A percentile compares a stretch with the other conserved stretches of the same genome.
These are phyloP conservation scores for Eurotiales sp. DNA, from an alignment of 2,329 filamentous ascomycete species.

Conservation along the genomic window DNA sequence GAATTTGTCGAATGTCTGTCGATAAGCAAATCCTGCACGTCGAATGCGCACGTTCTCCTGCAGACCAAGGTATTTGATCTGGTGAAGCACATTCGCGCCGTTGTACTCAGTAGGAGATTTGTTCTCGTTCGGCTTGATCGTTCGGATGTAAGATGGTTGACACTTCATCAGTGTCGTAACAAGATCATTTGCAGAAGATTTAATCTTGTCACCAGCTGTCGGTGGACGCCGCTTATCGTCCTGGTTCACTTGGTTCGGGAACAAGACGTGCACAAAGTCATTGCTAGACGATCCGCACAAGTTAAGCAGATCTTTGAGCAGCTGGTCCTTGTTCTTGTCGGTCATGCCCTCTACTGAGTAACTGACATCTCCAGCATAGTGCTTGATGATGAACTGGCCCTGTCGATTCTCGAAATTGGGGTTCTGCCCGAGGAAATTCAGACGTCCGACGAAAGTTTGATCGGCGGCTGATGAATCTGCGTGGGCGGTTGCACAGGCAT, in stretches of 20 bases:
- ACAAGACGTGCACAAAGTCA: conserved; percentile 78
- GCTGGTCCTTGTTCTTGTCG: conserved; percentile 98
- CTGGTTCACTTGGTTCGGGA: conserved; percentile 90
- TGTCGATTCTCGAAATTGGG: conserved; percentile 87
- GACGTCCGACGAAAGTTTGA: conserved; percentile 87
- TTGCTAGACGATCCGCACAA: conserved; percentile 82
- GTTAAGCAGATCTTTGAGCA: conserved; percentile 89
- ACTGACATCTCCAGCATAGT: conserved; percentile 94
- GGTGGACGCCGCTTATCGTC: conserved; percentile 93
- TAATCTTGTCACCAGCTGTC: conserved; percentile 94
- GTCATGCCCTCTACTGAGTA: conserved; percentile 97
- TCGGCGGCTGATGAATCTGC: conserved; percentile 93
- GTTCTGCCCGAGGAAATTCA: conserved; percentile 83
- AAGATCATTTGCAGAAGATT: conserved; percentile 86
- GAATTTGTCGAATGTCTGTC: conserved; percentile 97
- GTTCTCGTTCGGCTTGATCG: conserved; percentile 99
- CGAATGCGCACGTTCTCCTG: conserved; percentile 98
- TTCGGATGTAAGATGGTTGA: conserved; percentile 95
- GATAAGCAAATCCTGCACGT: conserved; percentile 92
- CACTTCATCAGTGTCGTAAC: conserved; percentile 96
- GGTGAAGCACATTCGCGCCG: conserved; percentile 85
- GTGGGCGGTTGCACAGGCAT: conserved; percentile 97
- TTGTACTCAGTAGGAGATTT: conserved; percentile 95
- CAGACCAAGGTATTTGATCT: conserved; percentile 98
- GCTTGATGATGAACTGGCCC: conserved; percentile 96